phyloP scores from a whole-genome alignment of 805 yeast species.

The Yarrowia keelungensis region DNA sequence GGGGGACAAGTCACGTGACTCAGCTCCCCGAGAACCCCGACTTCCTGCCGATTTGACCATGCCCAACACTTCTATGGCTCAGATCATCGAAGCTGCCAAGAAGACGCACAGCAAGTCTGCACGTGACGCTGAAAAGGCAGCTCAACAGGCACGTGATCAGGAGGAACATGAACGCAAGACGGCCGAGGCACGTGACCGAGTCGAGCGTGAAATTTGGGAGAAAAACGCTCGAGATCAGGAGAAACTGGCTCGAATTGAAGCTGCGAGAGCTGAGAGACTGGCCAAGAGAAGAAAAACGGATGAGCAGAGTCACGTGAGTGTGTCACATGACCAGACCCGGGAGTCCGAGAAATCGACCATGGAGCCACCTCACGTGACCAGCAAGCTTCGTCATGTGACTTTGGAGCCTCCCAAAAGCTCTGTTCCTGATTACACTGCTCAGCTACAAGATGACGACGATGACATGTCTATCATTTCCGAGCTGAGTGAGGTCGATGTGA shows the following conservation, averaged over 20 bases:
- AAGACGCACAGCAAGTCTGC: neutral
- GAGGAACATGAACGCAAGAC: neutral
- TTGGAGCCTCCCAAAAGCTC: slow-evolving; percentile 12
- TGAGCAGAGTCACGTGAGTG: slow-evolving; percentile 15
- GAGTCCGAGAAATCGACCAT: neutral
- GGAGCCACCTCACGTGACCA: slow-evolving; percentile 20
- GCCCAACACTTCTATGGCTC: slow-evolving; percentile 23
- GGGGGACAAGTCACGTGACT: neutral
- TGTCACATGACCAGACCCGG: neutral
- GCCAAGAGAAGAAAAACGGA: slow-evolving; percentile 2
- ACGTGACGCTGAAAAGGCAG: neutral
- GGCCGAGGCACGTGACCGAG: slow-evolving; percentile 21
- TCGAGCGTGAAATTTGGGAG: slow-evolving; percentile 17
- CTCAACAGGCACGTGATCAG: slow-evolving; percentile 3
- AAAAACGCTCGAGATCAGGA: slow-evolving; percentile 20
- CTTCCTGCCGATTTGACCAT: slow-evolving; percentile 4
- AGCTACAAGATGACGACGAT: neutral
- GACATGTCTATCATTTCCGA: slow-evolving; percentile 15
- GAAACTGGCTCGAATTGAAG: slow-evolving; percentile 21
- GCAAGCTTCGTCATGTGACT: slow-evolving; percentile 9
- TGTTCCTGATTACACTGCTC: neutral
- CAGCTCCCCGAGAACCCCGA: neutral
- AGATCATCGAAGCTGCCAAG: slow-evolving; percentile 17
- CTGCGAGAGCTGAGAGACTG: slow-evolving; percentile 2
- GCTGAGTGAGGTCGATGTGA: slow-evolving; percentile 18